A percentile compares a stretch with the other conserved stretches of the same genome.
Evolutionary conservation across 73 alveolate genomes (phyloP).

Genomic region (Paramecium primaurelia): DNA sequence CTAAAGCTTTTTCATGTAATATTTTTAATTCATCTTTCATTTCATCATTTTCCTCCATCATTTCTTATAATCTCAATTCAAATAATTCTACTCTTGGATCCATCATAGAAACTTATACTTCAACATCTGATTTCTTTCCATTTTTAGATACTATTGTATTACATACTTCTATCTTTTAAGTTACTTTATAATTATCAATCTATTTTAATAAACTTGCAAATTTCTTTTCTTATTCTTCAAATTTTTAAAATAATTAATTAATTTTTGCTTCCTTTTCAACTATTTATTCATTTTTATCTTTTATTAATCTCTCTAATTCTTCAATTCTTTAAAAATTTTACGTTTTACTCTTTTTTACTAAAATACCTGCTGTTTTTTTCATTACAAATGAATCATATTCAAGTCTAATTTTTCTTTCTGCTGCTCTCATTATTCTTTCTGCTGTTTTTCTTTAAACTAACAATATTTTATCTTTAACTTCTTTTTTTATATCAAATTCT

Average conservation of each 20-base stretch:
- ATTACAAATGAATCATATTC: conserved; percentile 9
- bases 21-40: background rate
- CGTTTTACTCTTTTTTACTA: background rate
- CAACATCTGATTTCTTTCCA: background rate
- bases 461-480: conserved; percentile 8
- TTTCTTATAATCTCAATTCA: conserved; percentile 10
- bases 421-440: conserved; percentile 19
- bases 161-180: background rate
- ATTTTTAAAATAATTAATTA: background rate
- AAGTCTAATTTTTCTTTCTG: conserved; percentile 7
- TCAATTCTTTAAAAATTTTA: background rate
- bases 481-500: background rate
- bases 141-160: background rate
- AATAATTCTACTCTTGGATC: background rate
- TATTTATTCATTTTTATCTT: background rate
- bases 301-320: conserved; percentile 18
- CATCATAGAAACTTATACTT: background rate
- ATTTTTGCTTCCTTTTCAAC: conserved; percentile 24
- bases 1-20: background rate
- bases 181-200: background rate
- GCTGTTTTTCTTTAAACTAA: conserved; percentile 33
- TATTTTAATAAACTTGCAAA: background rate
- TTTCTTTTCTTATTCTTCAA: background rate
- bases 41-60: background rate
- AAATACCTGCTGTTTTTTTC: conserved; percentile 11